Evolutionary conservation across 441 rosid species (phyloP).

Genomic region (Gossypium laxum): DNA sequence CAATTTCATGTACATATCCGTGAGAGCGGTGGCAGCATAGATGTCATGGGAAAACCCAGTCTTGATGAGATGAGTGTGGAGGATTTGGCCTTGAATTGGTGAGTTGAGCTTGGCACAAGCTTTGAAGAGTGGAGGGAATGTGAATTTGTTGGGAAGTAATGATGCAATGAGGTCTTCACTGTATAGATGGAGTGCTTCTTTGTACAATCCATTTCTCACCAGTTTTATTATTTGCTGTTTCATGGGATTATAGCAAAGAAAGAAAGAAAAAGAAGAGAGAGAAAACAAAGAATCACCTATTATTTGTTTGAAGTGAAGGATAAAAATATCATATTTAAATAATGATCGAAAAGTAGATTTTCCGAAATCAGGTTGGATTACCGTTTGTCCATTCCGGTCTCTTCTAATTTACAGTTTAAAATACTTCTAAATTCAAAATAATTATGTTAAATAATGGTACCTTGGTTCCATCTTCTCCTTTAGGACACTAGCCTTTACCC

Average conservation of each 20-base stretch:
- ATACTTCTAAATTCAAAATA: too few species aligned
- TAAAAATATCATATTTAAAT: too few species aligned
- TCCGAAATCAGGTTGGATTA: too few species aligned
- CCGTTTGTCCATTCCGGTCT: too few species aligned
- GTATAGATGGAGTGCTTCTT: slow-evolving; percentile 24
- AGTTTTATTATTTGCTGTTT: slow-evolving; percentile 28
- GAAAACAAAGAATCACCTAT: background rate
- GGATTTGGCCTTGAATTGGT: slow-evolving; percentile 26
- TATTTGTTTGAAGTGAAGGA: background rate
- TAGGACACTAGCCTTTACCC: too few species aligned
- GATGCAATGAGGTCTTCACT: slow-evolving; percentile 22
- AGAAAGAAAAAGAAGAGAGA: background rate
- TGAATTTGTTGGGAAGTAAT: slow-evolving; percentile 29
- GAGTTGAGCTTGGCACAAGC: slow-evolving; percentile 35
- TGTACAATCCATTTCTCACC: slow-evolving; percentile 26
- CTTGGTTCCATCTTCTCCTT: too few species aligned
- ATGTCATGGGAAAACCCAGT: slow-evolving; percentile 30
- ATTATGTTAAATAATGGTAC: too few species aligned
- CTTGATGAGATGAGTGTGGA: slow-evolving; percentile 31
- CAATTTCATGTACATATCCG: slow-evolving; percentile 36
- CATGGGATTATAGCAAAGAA: slow-evolving; percentile 15
- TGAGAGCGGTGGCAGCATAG: slow-evolving; percentile 30
- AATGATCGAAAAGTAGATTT: background rate
- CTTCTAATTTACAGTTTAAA: too few species aligned
- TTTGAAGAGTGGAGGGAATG: slow-evolving; percentile 49